These are phyloP conservation scores for Jaltomata sinuosa DNA, from an alignment of 257 asterid species.

Conservation along the genomic window DNA sequence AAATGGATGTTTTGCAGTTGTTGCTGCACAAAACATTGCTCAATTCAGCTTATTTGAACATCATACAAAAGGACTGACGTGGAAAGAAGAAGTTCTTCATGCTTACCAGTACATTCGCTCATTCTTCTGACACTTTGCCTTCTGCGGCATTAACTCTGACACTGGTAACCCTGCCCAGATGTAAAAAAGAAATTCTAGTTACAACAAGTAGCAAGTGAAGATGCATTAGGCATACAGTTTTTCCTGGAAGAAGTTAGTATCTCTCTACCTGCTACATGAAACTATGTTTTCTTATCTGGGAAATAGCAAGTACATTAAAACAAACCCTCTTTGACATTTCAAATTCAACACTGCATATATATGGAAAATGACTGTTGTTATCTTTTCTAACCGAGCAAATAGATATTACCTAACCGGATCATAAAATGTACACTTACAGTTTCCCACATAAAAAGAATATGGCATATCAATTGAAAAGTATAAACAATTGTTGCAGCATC, in stretches of 20 bases:
- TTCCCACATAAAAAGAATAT: neutral
- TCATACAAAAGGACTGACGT: neutral
- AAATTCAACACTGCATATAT: neutral
- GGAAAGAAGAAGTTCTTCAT: slow-evolving; percentile 1
- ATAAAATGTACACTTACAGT: neutral
- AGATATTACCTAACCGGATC: neutral
- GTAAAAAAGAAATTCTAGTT: neutral
- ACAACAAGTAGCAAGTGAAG: neutral
- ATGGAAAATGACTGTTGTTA: neutral
- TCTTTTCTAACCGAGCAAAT: neutral
- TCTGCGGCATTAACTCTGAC: slow-evolving; percentile 35
- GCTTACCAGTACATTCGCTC: slow-evolving; percentile 74
- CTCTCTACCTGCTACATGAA: neutral
- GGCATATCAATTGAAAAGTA: neutral
- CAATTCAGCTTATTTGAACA: neutral
- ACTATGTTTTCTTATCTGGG: neutral
- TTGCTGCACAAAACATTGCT: slow-evolving; percentile 39
- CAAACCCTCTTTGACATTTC: neutral
- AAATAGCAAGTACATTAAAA: neutral
- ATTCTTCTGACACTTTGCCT: slow-evolving; percentile 13
- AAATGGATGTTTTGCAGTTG: slow-evolving; percentile 71
- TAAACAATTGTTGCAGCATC: neutral
- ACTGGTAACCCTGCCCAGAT: slow-evolving; percentile 40
- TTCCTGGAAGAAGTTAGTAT: neutral
- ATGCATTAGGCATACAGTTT: neutral